Evolutionary conservation across 768 basidiomycete genomes (phyloP), one percentile per base, ranked within the genome.

Genomic region (Multifurca ochricompacta): DNA sequence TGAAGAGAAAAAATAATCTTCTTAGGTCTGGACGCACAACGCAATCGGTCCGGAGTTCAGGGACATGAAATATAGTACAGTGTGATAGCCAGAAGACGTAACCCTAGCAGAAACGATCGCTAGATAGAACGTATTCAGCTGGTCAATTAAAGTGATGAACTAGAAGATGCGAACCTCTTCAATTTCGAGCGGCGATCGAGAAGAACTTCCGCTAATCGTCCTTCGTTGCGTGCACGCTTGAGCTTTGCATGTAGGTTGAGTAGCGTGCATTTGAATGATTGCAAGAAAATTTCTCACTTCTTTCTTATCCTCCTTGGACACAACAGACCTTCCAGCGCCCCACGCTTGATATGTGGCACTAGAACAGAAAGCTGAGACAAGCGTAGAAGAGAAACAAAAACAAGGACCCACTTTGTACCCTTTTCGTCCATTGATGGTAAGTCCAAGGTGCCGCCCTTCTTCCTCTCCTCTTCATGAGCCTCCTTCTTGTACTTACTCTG

Each of bases 401-500:
- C 37, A 44, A 51, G 28, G 9, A 75, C 87, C 50, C 66, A 92
- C 82, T 91, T 91, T 32, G 85, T 74, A 48, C 76, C 72, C 4
- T 77, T 76, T 62, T 95, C 92, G 65, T 95, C 83, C 42, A 87
- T 78, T 4, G 65, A 62, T 6, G 62, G 58, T 19, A 54, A 54
- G 21, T 64, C 61, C 18, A 65, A 42, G 47, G 51, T 53, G 10
- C 68, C 70, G 9, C 87, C 62, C 69, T 76, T 40, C 74, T 82
- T 32, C 71, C 73, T 53, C 73, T 86, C 61, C 68, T 87, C 54
- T 65, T 71, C 59, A 64, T 81, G n/a, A 72, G 77, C 89, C 66
- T 94, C 91, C 64, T 79, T 79, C 73, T 91, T 84, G 70, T 89
- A 94, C 65, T 90, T 90, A 70, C 75, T 81, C 71, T 96, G 92